These are phyloP conservation scores for Colletotrichum lupini DNA, from an alignment of 2,329 filamentous ascomycete species.

Conservation along the genomic window DNA sequence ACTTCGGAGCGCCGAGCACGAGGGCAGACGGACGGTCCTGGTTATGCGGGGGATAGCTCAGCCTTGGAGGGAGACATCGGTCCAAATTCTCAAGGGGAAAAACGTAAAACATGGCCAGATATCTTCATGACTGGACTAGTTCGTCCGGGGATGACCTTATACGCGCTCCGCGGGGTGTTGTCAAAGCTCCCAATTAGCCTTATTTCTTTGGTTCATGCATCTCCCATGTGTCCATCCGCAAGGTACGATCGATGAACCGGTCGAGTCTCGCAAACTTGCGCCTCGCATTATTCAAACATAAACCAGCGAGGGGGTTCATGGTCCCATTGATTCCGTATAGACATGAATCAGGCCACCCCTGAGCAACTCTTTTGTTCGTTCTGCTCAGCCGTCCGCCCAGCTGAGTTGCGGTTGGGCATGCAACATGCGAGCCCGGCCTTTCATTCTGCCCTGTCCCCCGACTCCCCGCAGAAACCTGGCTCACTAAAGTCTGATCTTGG, in stretches of 20 bases:
- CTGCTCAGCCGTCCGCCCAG: constrained; percentile 1
- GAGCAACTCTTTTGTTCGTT: neutral
- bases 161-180: neutral
- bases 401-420: neutral
- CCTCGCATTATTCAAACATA: neutral
- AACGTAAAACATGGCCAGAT: neutral
- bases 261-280: neutral
- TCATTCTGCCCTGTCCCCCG: neutral
- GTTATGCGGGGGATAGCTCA: constrained; percentile 12
- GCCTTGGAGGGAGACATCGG: constrained; percentile 4
- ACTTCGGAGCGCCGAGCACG: constrained; percentile 1
- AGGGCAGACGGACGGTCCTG: neutral
- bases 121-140: neutral
- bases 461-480: neutral
- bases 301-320: neutral
- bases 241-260: neutral
- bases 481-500: neutral
- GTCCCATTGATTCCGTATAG: neutral
- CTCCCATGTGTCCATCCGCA: neutral
- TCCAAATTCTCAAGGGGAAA: neutral
- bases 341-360: constrained; percentile 16
- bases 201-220: neutral
- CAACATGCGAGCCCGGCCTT: neutral
- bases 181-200: neutral
- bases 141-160: neutral